Percentiles rank a stretch among this genome's conserved stretches.
These are phyloP conservation scores for Ottelia alismoides DNA, from an alignment of 106 monocot genomes.

Conservation along the genomic window DNA sequence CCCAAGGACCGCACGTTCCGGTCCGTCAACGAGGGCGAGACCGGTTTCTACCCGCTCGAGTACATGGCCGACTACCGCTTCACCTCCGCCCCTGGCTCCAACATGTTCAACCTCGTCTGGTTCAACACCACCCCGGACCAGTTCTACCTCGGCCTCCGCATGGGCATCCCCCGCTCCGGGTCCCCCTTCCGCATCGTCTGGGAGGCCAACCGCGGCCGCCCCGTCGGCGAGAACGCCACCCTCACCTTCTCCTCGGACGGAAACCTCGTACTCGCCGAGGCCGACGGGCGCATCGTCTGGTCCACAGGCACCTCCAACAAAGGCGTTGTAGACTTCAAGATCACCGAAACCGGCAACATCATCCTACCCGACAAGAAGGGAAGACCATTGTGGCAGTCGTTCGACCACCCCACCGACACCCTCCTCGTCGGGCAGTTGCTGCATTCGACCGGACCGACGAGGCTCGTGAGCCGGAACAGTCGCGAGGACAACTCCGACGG, in stretches of 20 bases:
- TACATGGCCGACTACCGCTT: no score
- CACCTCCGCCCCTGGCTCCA: no score
- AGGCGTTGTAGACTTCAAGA: conserved; percentile 25
- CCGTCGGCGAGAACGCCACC: conserved; percentile 36
- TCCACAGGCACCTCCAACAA: conserved; percentile 34
- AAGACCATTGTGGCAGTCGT: conserved; percentile 35
- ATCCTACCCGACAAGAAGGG: conserved; percentile 18
- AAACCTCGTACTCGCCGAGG: conserved; percentile 34
- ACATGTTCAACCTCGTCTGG: no score
- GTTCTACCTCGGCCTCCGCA: conserved; percentile 49
- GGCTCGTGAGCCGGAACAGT: conserved; percentile 38
- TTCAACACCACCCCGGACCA: no score
- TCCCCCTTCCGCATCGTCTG: conserved; percentile 29
- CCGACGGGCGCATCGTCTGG: conserved; percentile 27
- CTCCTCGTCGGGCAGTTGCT: conserved; percentile 42
- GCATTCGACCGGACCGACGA: neutral
- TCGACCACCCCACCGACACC: conserved; percentile 52
- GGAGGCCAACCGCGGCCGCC: no score
- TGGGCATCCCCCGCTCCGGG: conserved; percentile 38
- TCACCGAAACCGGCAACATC: conserved; percentile 34
- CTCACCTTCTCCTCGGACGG: conserved; percentile 26
- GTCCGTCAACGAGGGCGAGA: conserved; percentile 45
- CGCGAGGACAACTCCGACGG: conserved; percentile 21
- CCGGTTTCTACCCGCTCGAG: conserved; percentile 32
- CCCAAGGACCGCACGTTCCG: conserved; percentile 19